Base-by-base conservation (phyloP, 306 rosid genomes). In the Comarum palustre region DNA sequence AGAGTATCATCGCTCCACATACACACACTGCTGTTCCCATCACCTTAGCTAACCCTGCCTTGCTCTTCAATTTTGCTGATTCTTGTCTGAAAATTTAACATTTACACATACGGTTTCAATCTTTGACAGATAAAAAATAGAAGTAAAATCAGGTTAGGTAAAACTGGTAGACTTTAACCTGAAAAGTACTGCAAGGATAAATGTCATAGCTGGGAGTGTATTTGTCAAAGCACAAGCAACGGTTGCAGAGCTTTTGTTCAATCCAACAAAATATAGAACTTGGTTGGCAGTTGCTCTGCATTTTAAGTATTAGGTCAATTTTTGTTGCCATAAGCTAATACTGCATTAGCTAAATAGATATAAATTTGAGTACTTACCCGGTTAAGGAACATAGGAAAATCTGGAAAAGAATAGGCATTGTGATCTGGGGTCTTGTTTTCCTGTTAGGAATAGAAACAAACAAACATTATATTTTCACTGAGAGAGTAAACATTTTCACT, bases 151-250 rank as follows among this genome's bases (percentile, higher is more conserved):
- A n/a, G n/a, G n/a, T n/a, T n/a, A n/a, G n/a, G n/a, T n/a, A n/a
- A n/a, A n/a, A n/a, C n/a, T n/a, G 24, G 43, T 62, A 62, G 1
- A 62, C 54, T 1, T 34, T 34, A 34, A 89, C 97, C 96, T 83
- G 86, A 80, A 91, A 47, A 94, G 0, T 20, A 85, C 48, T 31
- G 97, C 97, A n/a, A 94, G 89, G 52, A 91, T 6, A 72, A 94
- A 89, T 29, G 99, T 89, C 79, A 90, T 86, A n/a, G 97, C 96
- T 9, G 98, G 98, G 60, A 94, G 95, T 69, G 87, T 78, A 79
- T 94, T 91, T 57, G 72, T 69, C 38, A 89, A 73, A 11, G 99
- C 97, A 68, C 86, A 77, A 43, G 90, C 87, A 48, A 87, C 71
- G 5, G 96, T 91, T 43, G 99, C 84, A 1, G 84, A 78, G 39